Conservation (phyloP, 495 filamentous ascomycete species). For the Penicillium riverlandense region DNA sequence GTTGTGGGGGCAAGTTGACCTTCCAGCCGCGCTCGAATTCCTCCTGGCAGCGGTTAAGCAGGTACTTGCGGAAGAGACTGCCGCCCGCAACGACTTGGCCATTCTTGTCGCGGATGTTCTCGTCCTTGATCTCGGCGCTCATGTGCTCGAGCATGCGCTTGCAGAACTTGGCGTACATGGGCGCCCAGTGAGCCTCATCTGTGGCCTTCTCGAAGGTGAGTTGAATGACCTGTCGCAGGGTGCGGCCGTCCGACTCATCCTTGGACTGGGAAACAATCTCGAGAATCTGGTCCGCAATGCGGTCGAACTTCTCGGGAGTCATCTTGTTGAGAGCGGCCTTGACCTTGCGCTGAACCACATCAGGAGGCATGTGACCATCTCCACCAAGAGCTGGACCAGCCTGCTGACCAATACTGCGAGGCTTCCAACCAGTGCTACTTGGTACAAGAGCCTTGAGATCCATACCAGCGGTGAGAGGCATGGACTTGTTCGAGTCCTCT, state of each 20-base stretch:
- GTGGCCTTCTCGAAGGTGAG: conserved; percentile 99
- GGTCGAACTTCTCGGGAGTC: conserved; percentile 98
- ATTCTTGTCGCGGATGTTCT: conserved; percentile 79
- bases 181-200: conserved; percentile 97
- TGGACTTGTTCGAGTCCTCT: conserved; percentile 64
- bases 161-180: conserved; percentile 99
- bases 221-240: conserved; percentile 94
- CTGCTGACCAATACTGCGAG: conserved; percentile 56
- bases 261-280: conserved; percentile 91
- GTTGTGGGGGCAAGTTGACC: conserved; percentile 72
- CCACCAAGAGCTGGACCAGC: conserved; percentile 49
- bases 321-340: conserved; percentile 99
- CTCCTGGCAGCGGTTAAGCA: conserved; percentile 96
- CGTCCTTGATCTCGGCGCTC: conserved; percentile 92
- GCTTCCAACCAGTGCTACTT: conserved; percentile 79
- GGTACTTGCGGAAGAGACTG: conserved; percentile 93
- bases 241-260: conserved; percentile 89
- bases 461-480: conserved; percentile 78
- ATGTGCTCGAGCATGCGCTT: conserved; percentile 93
- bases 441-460: conserved; percentile 73
- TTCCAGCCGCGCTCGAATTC: conserved; percentile 99
- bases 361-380: conserved; percentile 66
- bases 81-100: conserved; percentile 86
- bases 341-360: conserved; percentile 96
- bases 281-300: conserved; percentile 88